Conservation (phyloP, 2,329 filamentous ascomycete species). For the Aureobasidium uvarum region DNA sequence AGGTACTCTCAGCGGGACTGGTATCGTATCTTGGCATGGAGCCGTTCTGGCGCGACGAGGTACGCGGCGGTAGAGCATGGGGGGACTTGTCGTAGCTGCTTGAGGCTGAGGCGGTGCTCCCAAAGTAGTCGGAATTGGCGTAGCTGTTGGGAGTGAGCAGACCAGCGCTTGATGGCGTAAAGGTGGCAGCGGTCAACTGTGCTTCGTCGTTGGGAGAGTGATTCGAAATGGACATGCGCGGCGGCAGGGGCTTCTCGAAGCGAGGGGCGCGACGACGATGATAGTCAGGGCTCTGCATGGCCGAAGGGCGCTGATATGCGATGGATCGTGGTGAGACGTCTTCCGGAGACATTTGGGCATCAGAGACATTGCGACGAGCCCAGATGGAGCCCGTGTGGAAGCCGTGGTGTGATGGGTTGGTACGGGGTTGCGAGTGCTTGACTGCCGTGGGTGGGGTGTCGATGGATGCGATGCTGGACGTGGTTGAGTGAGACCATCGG, state of each 20-base stretch:
- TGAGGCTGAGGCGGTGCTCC: constrained; percentile 31
- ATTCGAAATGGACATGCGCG: constrained; percentile 14
- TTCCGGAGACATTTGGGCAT: constrained; percentile 19
- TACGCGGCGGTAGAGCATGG: constrained; percentile 32
- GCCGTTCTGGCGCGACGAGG: constrained; percentile 30
- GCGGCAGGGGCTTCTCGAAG: constrained; percentile 16
- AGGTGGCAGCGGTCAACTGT: constrained; percentile 16
- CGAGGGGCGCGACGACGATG: constrained; percentile 19
- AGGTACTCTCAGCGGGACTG: constrained; percentile 17
- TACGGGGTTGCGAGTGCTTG: background rate
- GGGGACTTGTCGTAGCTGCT: constrained; percentile 31
- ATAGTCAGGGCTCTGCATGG: constrained; percentile 17
- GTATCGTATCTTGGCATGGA: constrained; percentile 27
- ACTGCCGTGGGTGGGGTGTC: background rate
- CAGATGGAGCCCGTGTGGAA: constrained; percentile 18
- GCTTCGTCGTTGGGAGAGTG: constrained; percentile 8
- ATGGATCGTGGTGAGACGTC: constrained; percentile 18
- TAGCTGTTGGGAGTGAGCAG: constrained; percentile 37
- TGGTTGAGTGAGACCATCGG: constrained; percentile 59
- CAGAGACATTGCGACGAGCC: constrained; percentile 22
- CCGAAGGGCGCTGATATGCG: background rate
- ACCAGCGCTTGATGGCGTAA: constrained; percentile 33
- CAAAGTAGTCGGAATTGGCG: constrained; percentile 36
- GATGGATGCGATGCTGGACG: constrained; percentile 48
- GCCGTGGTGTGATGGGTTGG: constrained; percentile 3